Conservation (phyloP, 176 grass and related monocot species). For the Alloteropsis semialata region DNA sequence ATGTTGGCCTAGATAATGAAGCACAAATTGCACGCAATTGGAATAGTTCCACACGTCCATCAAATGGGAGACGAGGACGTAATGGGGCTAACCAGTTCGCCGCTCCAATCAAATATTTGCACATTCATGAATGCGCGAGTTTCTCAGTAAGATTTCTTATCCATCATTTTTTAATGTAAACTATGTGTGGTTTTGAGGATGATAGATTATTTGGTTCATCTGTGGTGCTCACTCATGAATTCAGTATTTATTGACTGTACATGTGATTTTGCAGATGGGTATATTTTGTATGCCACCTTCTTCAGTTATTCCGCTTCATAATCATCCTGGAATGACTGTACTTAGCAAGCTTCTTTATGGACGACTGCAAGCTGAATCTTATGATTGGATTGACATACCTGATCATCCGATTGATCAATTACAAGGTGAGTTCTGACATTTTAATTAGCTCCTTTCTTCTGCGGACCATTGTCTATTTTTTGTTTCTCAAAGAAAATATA, state of each 20-base stretch:
- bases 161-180: conserved; percentile 1
- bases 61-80: conserved; percentile 75
- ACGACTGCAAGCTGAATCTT: conserved; percentile 74
- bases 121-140: conserved; percentile 86
- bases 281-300: conserved; percentile 98
- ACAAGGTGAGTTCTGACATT: conserved; percentile 59
- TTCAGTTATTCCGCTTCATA: conserved; percentile 96
- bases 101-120: conserved; percentile 83
- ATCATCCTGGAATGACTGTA: conserved; percentile 97
- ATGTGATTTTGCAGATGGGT: conserved; percentile 65
- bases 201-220: not conserved
- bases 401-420: conserved; percentile 46
- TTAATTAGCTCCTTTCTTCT: not conserved
- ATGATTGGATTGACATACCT: conserved; percentile 77
- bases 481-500: not conserved
- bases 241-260: not conserved
- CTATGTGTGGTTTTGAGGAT: not conserved
- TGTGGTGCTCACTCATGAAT: not conserved
- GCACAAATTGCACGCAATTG: conserved; percentile 73
- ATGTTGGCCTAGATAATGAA: conserved; percentile 89
- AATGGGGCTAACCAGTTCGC: conserved; percentile 56
- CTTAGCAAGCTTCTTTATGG: conserved; percentile 99
- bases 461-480: not conserved
- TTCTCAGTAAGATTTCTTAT: conserved; percentile 75
- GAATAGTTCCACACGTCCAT: conserved; percentile 47